Conservation (phyloP, 768 basidiomycete genomes). For the Tulasnella sp. region DNA sequence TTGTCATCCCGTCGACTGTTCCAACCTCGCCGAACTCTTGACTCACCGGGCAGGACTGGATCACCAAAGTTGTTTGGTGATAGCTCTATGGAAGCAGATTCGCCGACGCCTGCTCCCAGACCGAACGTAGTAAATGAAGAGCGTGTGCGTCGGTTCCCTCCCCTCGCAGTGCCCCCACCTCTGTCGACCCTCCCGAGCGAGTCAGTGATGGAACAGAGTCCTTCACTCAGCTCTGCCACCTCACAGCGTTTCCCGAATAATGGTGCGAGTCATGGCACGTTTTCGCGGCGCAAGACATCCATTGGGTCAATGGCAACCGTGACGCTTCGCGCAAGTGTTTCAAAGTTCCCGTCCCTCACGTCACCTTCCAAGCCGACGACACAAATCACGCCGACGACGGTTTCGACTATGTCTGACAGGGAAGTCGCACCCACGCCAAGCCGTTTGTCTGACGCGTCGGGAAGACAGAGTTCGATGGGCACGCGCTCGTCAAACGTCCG, state of each 20-base stretch:
- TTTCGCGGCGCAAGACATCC: constrained; percentile 2
- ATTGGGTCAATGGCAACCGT: constrained; percentile 5
- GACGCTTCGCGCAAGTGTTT: not conserved
- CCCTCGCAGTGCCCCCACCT: constrained; percentile 9
- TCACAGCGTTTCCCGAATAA: not conserved
- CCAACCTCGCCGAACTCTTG: constrained; percentile 6
- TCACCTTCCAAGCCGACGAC: constrained; percentile 10
- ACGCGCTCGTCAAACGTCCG: not conserved
- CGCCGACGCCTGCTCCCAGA: not conserved
- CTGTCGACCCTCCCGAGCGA: constrained; percentile 10
- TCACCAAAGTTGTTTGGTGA: not conserved
- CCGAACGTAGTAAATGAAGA: not conserved
- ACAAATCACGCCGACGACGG: constrained; percentile 5
- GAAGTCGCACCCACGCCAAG: not conserved
- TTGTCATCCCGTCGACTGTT: not conserved
- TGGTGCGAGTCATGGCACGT: not conserved
- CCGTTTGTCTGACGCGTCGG: not conserved
- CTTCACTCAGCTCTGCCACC: not conserved
- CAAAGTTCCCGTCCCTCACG: constrained; percentile 7
- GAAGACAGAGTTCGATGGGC: not conserved
- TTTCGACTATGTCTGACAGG: constrained; percentile 5
- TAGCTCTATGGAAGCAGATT: not conserved
- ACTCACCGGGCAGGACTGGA: not conserved
- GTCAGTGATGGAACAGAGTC: not conserved
- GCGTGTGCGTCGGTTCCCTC: constrained; percentile 1